Conservation (phyloP, 192 early-diverging fungal genomes). For the Backusella tarrabulga region DNA sequence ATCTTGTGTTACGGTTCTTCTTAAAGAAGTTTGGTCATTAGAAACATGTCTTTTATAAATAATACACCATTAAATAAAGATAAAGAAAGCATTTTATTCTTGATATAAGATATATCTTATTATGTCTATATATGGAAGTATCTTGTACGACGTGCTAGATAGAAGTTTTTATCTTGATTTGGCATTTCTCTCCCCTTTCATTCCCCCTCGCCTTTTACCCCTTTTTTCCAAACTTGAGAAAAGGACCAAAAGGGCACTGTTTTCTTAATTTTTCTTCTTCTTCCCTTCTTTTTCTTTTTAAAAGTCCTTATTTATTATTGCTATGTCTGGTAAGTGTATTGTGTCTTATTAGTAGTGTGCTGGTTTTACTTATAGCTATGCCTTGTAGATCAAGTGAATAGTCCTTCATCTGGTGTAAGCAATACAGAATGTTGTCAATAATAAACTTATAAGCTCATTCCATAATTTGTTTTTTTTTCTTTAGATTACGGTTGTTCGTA, state of each 20-base stretch:
- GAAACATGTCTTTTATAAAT: too few species aligned
- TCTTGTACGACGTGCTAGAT: background rate
- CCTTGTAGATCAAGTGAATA: constrained; percentile 14
- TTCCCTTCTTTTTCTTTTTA: background rate
- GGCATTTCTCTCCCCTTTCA: background rate
- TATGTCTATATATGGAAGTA: background rate
- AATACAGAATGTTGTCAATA: background rate
- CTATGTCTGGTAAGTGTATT: background rate
- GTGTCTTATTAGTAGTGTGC: background rate
- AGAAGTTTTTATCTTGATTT: background rate
- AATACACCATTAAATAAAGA: too few species aligned
- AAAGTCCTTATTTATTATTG: background rate
- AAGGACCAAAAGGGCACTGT: background rate
- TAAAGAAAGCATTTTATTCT: too few species aligned
- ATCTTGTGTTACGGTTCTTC: too few species aligned
- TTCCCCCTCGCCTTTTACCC: background rate
- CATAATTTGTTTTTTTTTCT: background rate
- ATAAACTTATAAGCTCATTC: background rate
- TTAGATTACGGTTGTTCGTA: constrained; percentile 44
- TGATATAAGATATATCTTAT: background rate
- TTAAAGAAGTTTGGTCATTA: too few species aligned
- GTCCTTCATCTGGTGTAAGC: constrained; percentile 17
- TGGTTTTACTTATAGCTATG: background rate
- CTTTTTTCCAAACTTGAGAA: background rate
- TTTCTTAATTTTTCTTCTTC: background rate